Evolutionary conservation across 768 basidiomycete genomes (phyloP).

Genomic region (Calvatia gigantea): DNA sequence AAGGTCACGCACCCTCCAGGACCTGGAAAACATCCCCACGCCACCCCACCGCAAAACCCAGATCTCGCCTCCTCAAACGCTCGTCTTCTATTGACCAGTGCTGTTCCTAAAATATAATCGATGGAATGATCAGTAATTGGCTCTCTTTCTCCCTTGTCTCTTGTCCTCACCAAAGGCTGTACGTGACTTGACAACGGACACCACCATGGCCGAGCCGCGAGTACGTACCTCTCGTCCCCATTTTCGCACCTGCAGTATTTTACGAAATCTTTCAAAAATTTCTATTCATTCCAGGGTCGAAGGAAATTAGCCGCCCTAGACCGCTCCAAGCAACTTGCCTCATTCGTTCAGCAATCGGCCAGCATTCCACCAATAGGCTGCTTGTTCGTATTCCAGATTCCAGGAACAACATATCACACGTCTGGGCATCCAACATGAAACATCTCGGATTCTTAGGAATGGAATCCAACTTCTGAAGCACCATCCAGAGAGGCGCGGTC

Average conservation of each 20-base stretch:
- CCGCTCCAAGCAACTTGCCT: background rate
- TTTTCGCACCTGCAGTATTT: background rate
- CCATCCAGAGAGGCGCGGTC: background rate
- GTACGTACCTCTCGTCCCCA: conserved; percentile 2
- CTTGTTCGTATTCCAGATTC: conserved; percentile 4
- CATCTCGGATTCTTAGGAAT: conserved; percentile 9
- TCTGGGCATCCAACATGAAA: conserved; percentile 7
- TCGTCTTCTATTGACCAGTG: background rate
- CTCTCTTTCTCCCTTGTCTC: background rate
- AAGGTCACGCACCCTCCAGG: background rate
- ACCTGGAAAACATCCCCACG: background rate
- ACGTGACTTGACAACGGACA: conserved; percentile 11
- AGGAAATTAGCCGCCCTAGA: background rate
- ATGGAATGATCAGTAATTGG: conserved; percentile 1
- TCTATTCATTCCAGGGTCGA: conserved; percentile 5
- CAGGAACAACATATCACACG: conserved; percentile 5
- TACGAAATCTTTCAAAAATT: conserved; percentile 2
- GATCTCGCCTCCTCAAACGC: conserved; percentile 10
- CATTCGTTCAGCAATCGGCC: background rate
- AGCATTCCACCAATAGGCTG: background rate
- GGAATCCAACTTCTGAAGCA: background rate
- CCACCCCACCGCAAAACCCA: conserved; percentile 2
- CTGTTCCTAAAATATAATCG: conserved; percentile 10
- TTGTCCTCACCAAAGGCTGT: conserved; percentile 6
- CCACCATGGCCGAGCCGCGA: conserved; percentile 6